Base-by-base conservation (phyloP, 2,329 filamentous ascomycete genomes). In the Elsinoe perseae region DNA sequence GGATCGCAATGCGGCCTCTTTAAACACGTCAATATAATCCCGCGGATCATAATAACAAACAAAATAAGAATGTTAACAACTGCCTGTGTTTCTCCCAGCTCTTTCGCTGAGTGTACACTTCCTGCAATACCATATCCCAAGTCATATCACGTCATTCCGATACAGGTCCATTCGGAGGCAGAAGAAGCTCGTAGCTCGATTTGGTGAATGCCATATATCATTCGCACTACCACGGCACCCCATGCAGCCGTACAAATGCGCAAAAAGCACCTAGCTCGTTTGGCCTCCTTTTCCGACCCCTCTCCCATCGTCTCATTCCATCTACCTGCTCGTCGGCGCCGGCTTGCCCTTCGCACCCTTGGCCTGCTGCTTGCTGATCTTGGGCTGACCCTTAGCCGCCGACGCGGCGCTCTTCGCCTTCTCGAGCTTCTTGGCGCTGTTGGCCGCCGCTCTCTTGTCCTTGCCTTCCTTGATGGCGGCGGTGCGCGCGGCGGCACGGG, bases 361-460 rank as follows among this genome's bases (percentile, higher is more conserved):
- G 65, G 89, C 86, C 71, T 89, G 90, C 83, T 95, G 89, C 88
- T 98, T 98, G 85, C 89, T 91, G 48, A 70, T 66, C 75, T 86
- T 80, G 66, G 82, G 80, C 80, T 90, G 83, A 72, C 89, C 91
- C 79, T 88, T 86, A 73, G 85, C 78, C 66, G 85, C 82, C 61
- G 66, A 69, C 66, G 86, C 82, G 64, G 91, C 91, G 71, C 69
- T 80, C 88, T 97, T 97, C 70, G 93, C 93, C 89, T 98, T 98
- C 80, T 97, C 91, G 60, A 89, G 87, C 88, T 97, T 98, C 89
- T 97, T 98, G 76, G 84, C 85, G 74, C 84, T 87, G 77, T 89
- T 85, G 62, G 84, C 82, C 63, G 84, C 90, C 65, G 85, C 80
- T 83, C 95, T 95, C 90, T 97, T 96, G 77, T 95, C 91, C 87